Percentiles rank a stretch among this genome's conserved stretches.
phyloP scores from a whole-genome alignment of 192 early-diverging fungal genomes.

The Backusella macrospora region DNA sequence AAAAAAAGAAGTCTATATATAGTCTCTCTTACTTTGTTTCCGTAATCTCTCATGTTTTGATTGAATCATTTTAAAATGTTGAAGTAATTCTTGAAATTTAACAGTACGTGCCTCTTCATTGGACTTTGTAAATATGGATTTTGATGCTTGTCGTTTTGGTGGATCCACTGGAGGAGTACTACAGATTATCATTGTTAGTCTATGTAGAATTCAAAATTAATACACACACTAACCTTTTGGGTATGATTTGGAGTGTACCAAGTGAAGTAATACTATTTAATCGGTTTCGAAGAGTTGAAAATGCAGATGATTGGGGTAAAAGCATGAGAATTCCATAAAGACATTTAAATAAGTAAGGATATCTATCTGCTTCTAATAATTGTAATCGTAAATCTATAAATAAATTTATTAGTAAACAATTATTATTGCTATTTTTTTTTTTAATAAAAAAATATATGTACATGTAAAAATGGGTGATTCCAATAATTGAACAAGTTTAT shows the following conservation, averaged over 20 bases:
- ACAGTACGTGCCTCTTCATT: slow-evolving; percentile 45
- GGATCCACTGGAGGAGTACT: slow-evolving; percentile 15
- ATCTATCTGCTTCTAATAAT: slow-evolving; percentile 85
- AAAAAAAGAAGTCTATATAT: no score
- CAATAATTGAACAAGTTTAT: slow-evolving; percentile 96
- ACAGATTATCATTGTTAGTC: not conserved
- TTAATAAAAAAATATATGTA: slow-evolving; percentile 22
- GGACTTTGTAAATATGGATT: slow-evolving; percentile 19
- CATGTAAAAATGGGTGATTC: slow-evolving; percentile 98
- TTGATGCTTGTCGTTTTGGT: slow-evolving; percentile 25
- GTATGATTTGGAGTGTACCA: slow-evolving; percentile 63
- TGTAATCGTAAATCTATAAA: slow-evolving; percentile 79
- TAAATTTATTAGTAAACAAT: not conserved
- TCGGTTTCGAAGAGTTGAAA: slow-evolving; percentile 91
- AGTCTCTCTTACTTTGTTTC: slow-evolving; percentile 46
- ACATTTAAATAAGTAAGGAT: slow-evolving; percentile 88
- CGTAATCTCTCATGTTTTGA: slow-evolving; percentile 72
- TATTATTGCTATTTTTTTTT: not conserved
- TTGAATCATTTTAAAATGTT: slow-evolving; percentile 76
- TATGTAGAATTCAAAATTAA: not conserved
- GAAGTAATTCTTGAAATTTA: slow-evolving; percentile 66
- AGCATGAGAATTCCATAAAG: slow-evolving; percentile 98
- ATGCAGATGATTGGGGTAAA: slow-evolving; percentile 93
- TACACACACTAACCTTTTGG: slow-evolving; percentile 46
- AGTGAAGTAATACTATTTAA: slow-evolving; percentile 80